A percentile compares a stretch with the other conserved stretches of the same genome.
phyloP scores from a whole-genome alignment of 1,139 yeast species.

The Debaryomyces sp. region DNA sequence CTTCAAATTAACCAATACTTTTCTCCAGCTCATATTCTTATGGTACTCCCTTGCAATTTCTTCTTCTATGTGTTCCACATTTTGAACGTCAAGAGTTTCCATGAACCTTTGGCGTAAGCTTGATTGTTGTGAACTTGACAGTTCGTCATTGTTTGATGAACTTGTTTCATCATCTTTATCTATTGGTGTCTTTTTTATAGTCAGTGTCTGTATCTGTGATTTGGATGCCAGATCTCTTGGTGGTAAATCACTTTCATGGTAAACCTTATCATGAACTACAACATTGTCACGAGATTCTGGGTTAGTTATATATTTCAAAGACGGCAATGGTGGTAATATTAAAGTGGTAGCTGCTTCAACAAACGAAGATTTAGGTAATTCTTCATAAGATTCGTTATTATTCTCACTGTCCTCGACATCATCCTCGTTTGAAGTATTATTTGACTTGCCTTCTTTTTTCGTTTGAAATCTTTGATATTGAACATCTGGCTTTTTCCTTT shows the following conservation, averaged over 20 bases:
- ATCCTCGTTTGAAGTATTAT: conserved; percentile 6
- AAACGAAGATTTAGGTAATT: conserved; percentile 70
- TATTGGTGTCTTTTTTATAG: not conserved
- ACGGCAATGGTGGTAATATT: conserved; percentile 85
- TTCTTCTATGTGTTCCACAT: conserved; percentile 59
- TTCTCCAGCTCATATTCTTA: conserved; percentile 83
- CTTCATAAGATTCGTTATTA: conserved; percentile 22
- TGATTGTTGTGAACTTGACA: conserved; percentile 1
- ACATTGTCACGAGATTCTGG: conserved; percentile 45
- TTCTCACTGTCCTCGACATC: conserved; percentile 12
- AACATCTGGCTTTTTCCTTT: conserved; percentile 26
- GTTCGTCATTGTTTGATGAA: not conserved
- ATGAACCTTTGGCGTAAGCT: conserved; percentile 21
- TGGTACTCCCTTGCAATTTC: conserved; percentile 90
- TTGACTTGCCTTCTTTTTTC: conserved; percentile 10
- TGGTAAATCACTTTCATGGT: conserved; percentile 40
- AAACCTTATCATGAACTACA: conserved; percentile 45
- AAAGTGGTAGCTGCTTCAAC: conserved; percentile 82
- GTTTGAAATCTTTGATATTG: conserved; percentile 37
- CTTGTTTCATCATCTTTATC: not conserved
- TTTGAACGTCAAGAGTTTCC: conserved; percentile 21
- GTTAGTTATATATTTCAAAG: conserved; percentile 67
- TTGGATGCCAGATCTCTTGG: conserved; percentile 6
- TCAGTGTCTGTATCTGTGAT: not conserved
- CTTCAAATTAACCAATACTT: conserved; percentile 78